Conservation (phyloP, 2,329 filamentous ascomycete species). For the Epichloe sp. region DNA sequence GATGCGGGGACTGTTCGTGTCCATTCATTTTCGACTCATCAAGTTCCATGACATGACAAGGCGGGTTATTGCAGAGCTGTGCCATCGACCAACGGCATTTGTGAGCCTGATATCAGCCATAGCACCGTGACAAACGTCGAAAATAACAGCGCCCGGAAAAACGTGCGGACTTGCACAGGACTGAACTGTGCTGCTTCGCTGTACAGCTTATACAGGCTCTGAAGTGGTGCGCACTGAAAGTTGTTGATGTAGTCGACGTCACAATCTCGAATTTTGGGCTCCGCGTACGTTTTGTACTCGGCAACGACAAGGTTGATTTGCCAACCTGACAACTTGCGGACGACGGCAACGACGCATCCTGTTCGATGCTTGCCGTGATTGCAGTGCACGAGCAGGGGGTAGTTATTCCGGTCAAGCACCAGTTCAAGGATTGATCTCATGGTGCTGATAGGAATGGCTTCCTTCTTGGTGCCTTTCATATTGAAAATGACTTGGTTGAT, state of each 20-base stretch:
- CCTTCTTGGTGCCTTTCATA: conserved; percentile 81
- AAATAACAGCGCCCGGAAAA: conserved; percentile 30
- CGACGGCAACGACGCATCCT: conserved; percentile 71
- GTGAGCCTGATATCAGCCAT: conserved; percentile 28
- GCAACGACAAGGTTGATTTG: conserved; percentile 45
- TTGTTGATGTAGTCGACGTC: conserved; percentile 44
- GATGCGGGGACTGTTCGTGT: too few relatives aligned
- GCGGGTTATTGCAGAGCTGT: not conserved
- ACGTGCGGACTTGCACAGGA: conserved; percentile 20
- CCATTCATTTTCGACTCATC: too few relatives aligned
- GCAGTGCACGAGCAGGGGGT: conserved; percentile 79
- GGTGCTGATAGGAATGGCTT: conserved; percentile 49
- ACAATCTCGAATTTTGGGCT: conserved; percentile 45
- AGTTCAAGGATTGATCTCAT: conserved; percentile 61
- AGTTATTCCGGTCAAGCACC: conserved; percentile 57
- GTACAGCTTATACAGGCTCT: conserved; percentile 3
- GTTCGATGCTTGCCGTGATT: conserved; percentile 93
- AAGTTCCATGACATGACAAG: not conserved
- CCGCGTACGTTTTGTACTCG: conserved; percentile 60
- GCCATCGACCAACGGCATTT: conserved; percentile 10
- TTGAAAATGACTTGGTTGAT: conserved; percentile 65
- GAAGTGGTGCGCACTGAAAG: conserved; percentile 31
- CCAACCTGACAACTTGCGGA: conserved; percentile 64
- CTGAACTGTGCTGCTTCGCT: conserved; percentile 7
- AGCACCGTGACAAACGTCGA: conserved; percentile 27